These are phyloP conservation scores for Scheffersomyces stambukii DNA, from an alignment of 1,139 yeast species.

Conservation along the genomic window DNA sequence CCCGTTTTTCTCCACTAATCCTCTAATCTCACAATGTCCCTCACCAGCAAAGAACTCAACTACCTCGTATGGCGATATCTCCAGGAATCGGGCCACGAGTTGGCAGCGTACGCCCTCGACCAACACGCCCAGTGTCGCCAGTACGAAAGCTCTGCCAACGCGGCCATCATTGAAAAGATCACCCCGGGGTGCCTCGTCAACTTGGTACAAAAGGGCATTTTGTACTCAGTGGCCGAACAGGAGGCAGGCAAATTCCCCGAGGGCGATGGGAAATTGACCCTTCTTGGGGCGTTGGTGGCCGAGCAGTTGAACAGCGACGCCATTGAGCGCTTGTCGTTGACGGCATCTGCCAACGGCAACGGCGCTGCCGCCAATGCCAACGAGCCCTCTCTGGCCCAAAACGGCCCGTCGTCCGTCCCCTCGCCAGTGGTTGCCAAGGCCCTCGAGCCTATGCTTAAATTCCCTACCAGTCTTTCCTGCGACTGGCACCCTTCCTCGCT, in stretches of 20 bases:
- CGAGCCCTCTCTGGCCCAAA: too few species aligned
- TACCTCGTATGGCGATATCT: slow-evolving; percentile 91
- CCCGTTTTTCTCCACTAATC: too few species aligned
- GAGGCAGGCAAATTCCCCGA: too few species aligned
- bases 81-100: slow-evolving; percentile 80
- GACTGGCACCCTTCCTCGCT: slow-evolving; percentile 39
- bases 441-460: slow-evolving; percentile 19
- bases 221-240: slow-evolving; percentile 46
- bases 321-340: slow-evolving; percentile 6
- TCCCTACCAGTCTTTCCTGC: slow-evolving; percentile 26
- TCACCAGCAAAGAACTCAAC: slow-evolving; percentile 81
- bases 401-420: slow-evolving; percentile 13
- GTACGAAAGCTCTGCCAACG: slow-evolving; percentile 46
- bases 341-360: slow-evolving; percentile 5
- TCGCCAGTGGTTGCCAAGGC: slow-evolving; percentile 14
- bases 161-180: slow-evolving; percentile 44
- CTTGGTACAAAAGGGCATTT: slow-evolving; percentile 80
- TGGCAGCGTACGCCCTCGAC: slow-evolving; percentile 78
- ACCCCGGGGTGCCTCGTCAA: slow-evolving; percentile 73
- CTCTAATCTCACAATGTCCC: slow-evolving; percentile 57
- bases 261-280: slow-evolving; percentile 18
- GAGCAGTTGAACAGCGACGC: slow-evolving; percentile 17
- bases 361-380: slow-evolving; percentile 11
- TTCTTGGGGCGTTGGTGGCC: slow-evolving; percentile 30
- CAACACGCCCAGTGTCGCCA: slow-evolving; percentile 64